Base-by-base conservation (phyloP, 2,329 filamentous ascomycete species). In the Botrytis galanthina region DNA sequence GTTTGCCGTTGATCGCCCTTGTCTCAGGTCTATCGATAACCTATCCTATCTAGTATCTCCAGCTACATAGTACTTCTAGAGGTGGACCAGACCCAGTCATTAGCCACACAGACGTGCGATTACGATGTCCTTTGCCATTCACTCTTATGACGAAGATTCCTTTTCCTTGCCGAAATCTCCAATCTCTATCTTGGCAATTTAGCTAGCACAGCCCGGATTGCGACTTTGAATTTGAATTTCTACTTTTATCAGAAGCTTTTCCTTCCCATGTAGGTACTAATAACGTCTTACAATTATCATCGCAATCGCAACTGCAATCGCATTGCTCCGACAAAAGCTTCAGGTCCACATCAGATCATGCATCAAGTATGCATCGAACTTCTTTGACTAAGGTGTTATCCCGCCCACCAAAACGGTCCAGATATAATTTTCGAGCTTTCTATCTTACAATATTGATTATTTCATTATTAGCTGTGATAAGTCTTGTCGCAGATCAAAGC, bases 371-470 rank as follows among this genome's bases (percentile, higher is more conserved):
- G 79, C 78, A 63, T 62, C 76, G 64, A 71, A 60, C 39, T 75
- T 71, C 74, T 68, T 75, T 74, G 59, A 73, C 73, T 71, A 74
- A 75, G 73, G 75, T 73, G 73, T 70, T 68, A 71, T 73, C 67
- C 68, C 74, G 76, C 63, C 61, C 22, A 12, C 54, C 63, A 48
- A 60, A 62, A 54, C 71, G 70, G 62, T 74, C 70, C 73, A 79
- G 73, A 72, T 79, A 78, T 66, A 80, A 76, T 62, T 81, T 80
- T 68, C 78, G 78, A 57, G 77, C 80, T 68, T 81, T 82, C 72
- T 81, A 81, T 73, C 71, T 81, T 46, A 80, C 80, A 20, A 74
- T 80, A 54, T 74, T 80, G 20, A 74, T 77, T 20, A 75, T 82
- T 71, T 80, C 77, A 63, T 70, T 75, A 20, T 76, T 81, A 59